Evolutionary conservation across 331 rosid genomes (phyloP), one percentile per base, ranked within the genome.

Genomic region (Pyrus hybrid): DNA sequence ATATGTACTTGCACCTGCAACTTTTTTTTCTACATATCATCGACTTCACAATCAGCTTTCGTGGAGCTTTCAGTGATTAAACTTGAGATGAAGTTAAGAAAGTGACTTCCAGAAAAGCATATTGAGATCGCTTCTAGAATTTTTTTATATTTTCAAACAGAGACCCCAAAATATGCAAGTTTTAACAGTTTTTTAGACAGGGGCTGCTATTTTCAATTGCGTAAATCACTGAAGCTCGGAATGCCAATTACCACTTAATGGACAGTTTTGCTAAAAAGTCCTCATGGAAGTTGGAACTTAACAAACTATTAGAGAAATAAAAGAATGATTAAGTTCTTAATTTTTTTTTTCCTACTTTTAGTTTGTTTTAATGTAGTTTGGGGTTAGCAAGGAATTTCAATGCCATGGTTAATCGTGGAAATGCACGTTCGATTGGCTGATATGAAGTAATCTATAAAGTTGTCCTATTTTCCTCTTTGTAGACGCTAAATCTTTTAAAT

Each of bases 121-220:
- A 5, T 30, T 30, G 33, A 4, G 33, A 30, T 30, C 6, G 1
- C 6, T 30, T 30, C 33, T 30, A 30, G 6, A 30, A 4, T 30
- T 30, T 30, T 30, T 30, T 30, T 29, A 4, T 30, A 4, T 30
- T 30, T 30, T 30, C 33, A 30, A 5, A 4, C 33, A 30, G 33
- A 30, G 33, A 30, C 33, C 33, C 33, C 4, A 30, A 30, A 30
- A 1, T 30, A 30, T 30, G 57, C 10, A 12, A 72, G 57, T 30
- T 43, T 86, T 86, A 85, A 90, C 82, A 57, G 33, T 21, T 78
- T 63, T 60, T 76, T 75, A 64, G 75, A 82, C 97, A 91, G 99
- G 92, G 97, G 96, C 70, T 87, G 92, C 79, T 90, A 87, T 83
- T 94, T 94, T 85, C 97, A 86, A 82, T 84, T 85, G 12, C 95